A percentile compares a stretch with the other conserved stretches of the same genome.
Conservation (phyloP, 2,329 filamentous ascomycete species). For the Pezicula carpinea region DNA sequence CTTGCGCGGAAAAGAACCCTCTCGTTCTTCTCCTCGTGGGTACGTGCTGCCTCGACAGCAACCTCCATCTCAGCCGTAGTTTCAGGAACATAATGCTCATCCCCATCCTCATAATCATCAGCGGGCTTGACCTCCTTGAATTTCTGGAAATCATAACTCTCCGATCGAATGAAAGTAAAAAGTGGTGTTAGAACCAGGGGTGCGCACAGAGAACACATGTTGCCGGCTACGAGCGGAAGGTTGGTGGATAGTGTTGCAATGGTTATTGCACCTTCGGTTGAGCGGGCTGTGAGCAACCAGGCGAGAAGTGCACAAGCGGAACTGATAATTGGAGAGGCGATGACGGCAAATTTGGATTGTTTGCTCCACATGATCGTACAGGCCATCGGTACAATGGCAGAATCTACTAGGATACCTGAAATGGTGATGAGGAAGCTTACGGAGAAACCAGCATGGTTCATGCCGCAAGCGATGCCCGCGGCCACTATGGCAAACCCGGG, state of each 20-base stretch:
- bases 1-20: conserved; percentile 13
- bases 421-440: conserved; percentile 35
- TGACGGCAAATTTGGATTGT: conserved; percentile 20
- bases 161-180: conserved; percentile 18
- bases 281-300: conserved; percentile 31
- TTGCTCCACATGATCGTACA: conserved; percentile 27
- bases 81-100: neutral
- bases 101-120: conserved; percentile 8
- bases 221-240: conserved; percentile 20
- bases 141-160: conserved; percentile 21
- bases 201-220: conserved; percentile 15
- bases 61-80: conserved; percentile 2
- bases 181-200: conserved; percentile 18
- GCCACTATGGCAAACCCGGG: conserved; percentile 42
- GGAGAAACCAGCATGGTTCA: conserved; percentile 43
- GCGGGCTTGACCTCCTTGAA: conserved; percentile 14
- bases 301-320: conserved; percentile 19
- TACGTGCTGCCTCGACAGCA: neutral
- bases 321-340: conserved; percentile 18
- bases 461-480: conserved; percentile 39
- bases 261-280: conserved; percentile 29
- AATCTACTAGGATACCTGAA: conserved; percentile 8
- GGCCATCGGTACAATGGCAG: conserved; percentile 25
- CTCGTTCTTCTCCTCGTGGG: conserved; percentile 9
- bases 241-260: conserved; percentile 18